Percentiles rank a stretch among this genome's conserved stretches.
phyloP scores from a whole-genome alignment of 805 yeast species.

The Phaffomyces opuntiae region DNA sequence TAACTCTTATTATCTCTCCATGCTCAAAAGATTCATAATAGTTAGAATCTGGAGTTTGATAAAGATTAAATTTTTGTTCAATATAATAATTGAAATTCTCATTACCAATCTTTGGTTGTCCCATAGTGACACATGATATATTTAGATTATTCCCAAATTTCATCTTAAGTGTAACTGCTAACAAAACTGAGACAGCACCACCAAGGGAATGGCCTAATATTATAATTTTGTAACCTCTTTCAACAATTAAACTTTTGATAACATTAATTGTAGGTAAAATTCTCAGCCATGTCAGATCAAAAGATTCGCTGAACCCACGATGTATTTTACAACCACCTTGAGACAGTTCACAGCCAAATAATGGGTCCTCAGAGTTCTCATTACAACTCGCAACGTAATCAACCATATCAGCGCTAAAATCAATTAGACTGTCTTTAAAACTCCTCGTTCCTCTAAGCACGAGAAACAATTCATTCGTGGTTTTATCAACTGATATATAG shows the following conservation, averaged over 20 bases:
- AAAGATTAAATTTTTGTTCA: constrained; percentile 7
- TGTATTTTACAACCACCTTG: constrained; percentile 17
- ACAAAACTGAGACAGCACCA: constrained; percentile 19
- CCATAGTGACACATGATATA: constrained; percentile 16
- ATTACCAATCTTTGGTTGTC: constrained; percentile 24
- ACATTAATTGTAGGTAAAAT: neutral
- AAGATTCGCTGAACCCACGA: constrained; percentile 16
- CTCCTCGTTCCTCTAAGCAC: constrained; percentile 22
- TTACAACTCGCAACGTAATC: constrained; percentile 2
- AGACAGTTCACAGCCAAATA: neutral
- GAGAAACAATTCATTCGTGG: constrained; percentile 7
- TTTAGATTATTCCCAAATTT: neutral
- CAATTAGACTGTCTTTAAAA: constrained; percentile 21
- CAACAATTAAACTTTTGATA: neutral
- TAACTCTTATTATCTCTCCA: constrained; percentile 12
- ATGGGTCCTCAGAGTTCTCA: neutral
- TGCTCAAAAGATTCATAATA: neutral
- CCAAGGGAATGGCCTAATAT: constrained; percentile 25
- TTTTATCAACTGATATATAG: constrained; percentile 17
- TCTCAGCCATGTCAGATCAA: constrained; percentile 4
- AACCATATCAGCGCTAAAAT: constrained; percentile 21
- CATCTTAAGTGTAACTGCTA: constrained; percentile 5
- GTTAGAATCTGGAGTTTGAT: neutral
- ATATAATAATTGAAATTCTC: constrained; percentile 9
- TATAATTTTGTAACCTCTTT: constrained; percentile 8